Conservation (phyloP, 352 stramenopile species). For the Salisapilia sapeloensis region DNA sequence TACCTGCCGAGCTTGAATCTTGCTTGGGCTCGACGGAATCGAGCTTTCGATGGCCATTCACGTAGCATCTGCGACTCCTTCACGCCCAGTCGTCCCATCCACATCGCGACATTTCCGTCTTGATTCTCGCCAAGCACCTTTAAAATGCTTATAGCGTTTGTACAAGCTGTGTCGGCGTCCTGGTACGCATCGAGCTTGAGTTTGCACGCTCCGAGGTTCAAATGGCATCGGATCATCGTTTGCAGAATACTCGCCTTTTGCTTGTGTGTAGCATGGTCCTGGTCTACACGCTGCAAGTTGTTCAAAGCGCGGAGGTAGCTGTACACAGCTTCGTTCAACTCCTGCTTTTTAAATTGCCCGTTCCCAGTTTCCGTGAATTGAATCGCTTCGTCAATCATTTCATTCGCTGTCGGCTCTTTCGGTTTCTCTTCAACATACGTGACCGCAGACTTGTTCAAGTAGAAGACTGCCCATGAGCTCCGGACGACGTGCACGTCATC, state of each 20-base stretch:
- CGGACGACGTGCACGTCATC: conserved; percentile 57
- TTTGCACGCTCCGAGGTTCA: conserved; percentile 77
- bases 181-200: conserved; percentile 45
- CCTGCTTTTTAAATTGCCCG: conserved; percentile 35
- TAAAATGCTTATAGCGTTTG: conserved; percentile 69
- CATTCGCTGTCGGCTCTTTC: conserved; percentile 61
- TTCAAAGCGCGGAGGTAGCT: conserved; percentile 53
- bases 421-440: conserved; percentile 41
- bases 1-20: conserved; percentile 59
- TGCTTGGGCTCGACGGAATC: conserved; percentile 67
- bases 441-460: conserved; percentile 69
- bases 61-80: conserved; percentile 68
- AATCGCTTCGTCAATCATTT: conserved; percentile 48
- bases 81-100: conserved; percentile 68
- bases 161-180: conserved; percentile 65
- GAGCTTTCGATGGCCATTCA: conserved; percentile 75
- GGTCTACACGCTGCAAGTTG: conserved; percentile 60
- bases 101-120: conserved; percentile 60
- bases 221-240: conserved; percentile 79
- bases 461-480: conserved; percentile 45
- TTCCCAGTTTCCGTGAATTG: conserved; percentile 54
- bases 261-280: conserved; percentile 65
- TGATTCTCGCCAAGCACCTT: conserved; percentile 59
- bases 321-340: conserved; percentile 48
- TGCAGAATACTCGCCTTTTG: conserved; percentile 75